Percentiles rank a stretch among this genome's conserved stretches.
These are phyloP conservation scores for Platanthera guangdongensis DNA, from an alignment of 106 monocot genomes.

Conservation along the genomic window DNA sequence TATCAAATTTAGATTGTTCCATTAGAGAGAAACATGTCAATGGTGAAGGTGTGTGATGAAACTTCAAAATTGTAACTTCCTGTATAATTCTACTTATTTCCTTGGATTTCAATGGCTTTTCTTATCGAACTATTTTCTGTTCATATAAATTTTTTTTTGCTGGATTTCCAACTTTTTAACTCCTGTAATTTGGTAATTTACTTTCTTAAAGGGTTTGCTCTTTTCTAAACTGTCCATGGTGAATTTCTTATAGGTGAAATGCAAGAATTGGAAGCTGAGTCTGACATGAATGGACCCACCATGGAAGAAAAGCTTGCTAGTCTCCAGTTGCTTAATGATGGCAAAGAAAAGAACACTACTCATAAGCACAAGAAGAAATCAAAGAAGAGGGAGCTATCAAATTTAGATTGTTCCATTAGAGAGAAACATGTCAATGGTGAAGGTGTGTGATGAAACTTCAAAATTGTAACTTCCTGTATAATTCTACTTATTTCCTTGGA, in stretches of 20 bases:
- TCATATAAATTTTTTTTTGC: not conserved
- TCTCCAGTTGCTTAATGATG: slow-evolving; percentile 31
- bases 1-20: slow-evolving; percentile 7
- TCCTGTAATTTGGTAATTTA: not conserved
- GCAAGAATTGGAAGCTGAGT: slow-evolving; percentile 8
- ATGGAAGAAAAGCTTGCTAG: slow-evolving; percentile 82
- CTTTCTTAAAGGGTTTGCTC: not conserved
- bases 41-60: slow-evolving; percentile 8
- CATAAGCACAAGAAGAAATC: slow-evolving; percentile 19
- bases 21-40: not conserved
- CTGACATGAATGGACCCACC: slow-evolving; percentile 55
- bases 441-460: slow-evolving; percentile 7
- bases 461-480: not conserved
- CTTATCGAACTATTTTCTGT: not conserved
- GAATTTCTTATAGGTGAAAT: not conserved
- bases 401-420: slow-evolving; percentile 1
- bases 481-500: not conserved
- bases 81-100: not conserved
- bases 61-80: not conserved
- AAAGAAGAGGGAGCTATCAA: slow-evolving; percentile 12
- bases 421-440: slow-evolving; percentile 1
- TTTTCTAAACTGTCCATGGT: not conserved
- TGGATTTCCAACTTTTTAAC: not conserved
- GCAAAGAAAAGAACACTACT: slow-evolving; percentile 5
- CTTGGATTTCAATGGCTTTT: not conserved